Evolutionary conservation across 345 rosid species (phyloP).

Genomic region (Punica granatum): DNA sequence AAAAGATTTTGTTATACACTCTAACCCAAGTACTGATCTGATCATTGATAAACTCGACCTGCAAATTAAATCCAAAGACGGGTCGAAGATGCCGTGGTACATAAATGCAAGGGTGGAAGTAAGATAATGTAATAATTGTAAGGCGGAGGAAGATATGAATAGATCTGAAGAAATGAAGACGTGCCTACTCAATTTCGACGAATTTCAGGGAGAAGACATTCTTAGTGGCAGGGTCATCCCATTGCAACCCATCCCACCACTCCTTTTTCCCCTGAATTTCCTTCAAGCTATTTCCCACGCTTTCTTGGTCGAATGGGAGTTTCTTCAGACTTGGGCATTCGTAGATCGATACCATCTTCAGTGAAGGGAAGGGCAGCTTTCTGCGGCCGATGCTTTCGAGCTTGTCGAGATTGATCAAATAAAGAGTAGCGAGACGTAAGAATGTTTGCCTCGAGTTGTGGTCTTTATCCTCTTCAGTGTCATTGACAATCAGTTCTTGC

Average conservation of each 20-base stretch:
- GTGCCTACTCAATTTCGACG: not conserved
- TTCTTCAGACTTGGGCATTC: conserved; percentile 8
- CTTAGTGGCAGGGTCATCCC: conserved; percentile 17
- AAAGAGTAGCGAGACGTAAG: not conserved
- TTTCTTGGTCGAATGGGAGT: conserved; percentile 11
- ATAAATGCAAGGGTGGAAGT: not conserved
- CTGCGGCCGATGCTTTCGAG: conserved; percentile 9
- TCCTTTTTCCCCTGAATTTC: not conserved
- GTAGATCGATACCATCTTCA: not conserved
- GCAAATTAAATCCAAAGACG: not conserved
- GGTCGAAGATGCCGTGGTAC: not conserved
- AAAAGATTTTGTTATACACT: not conserved
- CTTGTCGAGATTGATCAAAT: not conserved
- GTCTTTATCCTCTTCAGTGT: not conserved
- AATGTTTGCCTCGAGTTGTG: not conserved
- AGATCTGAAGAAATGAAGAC: not conserved
- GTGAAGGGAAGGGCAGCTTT: conserved; percentile 10
- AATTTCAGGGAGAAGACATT: conserved; percentile 7
- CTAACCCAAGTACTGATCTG: not conserved
- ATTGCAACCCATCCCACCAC: no score
- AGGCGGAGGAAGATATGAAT: not conserved
- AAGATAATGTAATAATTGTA: not conserved
- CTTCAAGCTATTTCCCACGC: conserved; percentile 5
- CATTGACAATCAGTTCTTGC: not conserved
- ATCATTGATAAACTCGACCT: not conserved